Percentiles rank a stretch among this genome's conserved stretches.
phyloP scores from a whole-genome alignment of 257 asterid species.

The Cynanchum wilfordii region DNA sequence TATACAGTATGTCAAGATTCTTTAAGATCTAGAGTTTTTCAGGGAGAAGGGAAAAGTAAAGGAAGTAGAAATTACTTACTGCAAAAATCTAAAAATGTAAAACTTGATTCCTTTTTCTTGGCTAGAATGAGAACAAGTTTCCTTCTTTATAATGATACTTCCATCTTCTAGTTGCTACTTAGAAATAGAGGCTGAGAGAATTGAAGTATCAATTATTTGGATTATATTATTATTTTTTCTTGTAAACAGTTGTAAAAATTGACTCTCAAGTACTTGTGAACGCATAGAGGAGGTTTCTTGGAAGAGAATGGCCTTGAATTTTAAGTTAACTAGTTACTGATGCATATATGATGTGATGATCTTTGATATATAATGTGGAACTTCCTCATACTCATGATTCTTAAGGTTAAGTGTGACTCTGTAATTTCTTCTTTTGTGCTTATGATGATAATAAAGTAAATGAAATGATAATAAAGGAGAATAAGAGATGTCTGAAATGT shows the following conservation, averaged over 20 bases:
- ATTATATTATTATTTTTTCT: neutral
- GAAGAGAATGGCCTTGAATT: neutral
- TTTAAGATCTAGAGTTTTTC: neutral
- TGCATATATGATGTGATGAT: neutral
- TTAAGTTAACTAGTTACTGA: neutral
- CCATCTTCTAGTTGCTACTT: too few relatives aligned
- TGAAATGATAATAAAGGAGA: too few relatives aligned
- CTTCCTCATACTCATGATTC: neutral
- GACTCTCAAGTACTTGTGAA: neutral
- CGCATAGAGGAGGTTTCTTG: neutral
- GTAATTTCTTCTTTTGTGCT: neutral
- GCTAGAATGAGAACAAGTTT: neutral
- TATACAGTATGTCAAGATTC: neutral
- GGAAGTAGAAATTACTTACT: neutral
- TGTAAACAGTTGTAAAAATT: neutral
- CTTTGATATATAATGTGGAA: neutral
- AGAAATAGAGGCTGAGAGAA: too few relatives aligned
- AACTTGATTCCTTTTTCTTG: neutral
- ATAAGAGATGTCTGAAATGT: neutral
- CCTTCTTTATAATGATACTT: too few relatives aligned
- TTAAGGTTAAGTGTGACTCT: neutral
- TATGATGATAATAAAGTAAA: neutral
- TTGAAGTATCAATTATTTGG: neutral
- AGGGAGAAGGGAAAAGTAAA: neutral
- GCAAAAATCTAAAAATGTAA: neutral